Conservation (phyloP, 1,139 yeast species). For the Suhomyces maxii region DNA sequence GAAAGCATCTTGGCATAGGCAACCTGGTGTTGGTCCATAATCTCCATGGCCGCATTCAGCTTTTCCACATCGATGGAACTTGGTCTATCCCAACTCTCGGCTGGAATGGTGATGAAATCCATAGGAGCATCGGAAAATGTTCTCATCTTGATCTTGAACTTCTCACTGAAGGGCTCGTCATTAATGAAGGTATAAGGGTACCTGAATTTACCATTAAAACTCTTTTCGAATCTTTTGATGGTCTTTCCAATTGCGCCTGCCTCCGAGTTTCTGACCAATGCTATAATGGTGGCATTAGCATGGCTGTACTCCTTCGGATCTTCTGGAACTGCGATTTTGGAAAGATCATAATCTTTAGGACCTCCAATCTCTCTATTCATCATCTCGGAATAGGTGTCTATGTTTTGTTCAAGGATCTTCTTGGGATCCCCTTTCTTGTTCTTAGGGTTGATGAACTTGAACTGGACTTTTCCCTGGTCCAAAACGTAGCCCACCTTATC, state of each 20-base stretch:
- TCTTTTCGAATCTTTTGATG: slow-evolving; percentile 57
- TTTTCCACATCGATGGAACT: slow-evolving; percentile 46
- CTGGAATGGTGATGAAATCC: slow-evolving; percentile 58
- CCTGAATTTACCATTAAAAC: slow-evolving; percentile 65
- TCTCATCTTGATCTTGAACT: slow-evolving; percentile 48
- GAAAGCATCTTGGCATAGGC: slow-evolving; percentile 65
- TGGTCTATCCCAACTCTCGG: slow-evolving; percentile 68
- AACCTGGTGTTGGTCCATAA: slow-evolving; percentile 46
- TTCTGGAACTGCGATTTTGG: slow-evolving; percentile 32
- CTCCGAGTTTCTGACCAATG: slow-evolving; percentile 71
- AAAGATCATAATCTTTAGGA: slow-evolving; percentile 49
- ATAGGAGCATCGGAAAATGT: slow-evolving; percentile 50
- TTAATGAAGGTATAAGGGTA: slow-evolving; percentile 83
- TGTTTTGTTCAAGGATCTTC: slow-evolving; percentile 35
- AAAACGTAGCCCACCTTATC: slow-evolving; percentile 14
- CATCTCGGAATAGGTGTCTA: slow-evolving; percentile 30
- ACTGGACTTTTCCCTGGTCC: slow-evolving; percentile 30
- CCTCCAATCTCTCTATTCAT: slow-evolving; percentile 38
- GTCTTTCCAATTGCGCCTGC: slow-evolving; percentile 48
- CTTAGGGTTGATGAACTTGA: slow-evolving; percentile 34
- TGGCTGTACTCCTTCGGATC: slow-evolving; percentile 31
- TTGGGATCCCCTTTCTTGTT: slow-evolving; percentile 28
- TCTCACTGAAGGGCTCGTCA: slow-evolving; percentile 62
- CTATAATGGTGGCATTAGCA: slow-evolving; percentile 74
- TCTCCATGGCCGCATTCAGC: slow-evolving; percentile 40